Evolutionary conservation across 139 green algal genomes (phyloP), one percentile per base, ranked within the genome.

Genomic region (Picochlorum sp.): DNA sequence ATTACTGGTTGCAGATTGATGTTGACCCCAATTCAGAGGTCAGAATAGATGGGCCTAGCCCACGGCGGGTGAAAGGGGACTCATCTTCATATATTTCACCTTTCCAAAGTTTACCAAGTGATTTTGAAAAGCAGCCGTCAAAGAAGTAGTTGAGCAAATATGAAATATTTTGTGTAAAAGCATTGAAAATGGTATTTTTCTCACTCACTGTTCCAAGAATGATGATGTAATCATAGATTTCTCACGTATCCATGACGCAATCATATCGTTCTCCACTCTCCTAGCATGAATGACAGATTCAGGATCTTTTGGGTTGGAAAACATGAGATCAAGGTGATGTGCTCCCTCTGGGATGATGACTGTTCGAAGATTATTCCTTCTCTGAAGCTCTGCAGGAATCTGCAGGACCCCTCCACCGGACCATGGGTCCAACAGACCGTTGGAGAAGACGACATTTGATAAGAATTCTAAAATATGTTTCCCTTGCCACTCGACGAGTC

Each of bases 271-370:
- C 55, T 87, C 70, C 11, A 57, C 5, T 0, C 54, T 57, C 2
- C 81, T 62, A 2, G 78, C 78, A 10, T 67, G 2, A 18, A 31
- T 70, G 2, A 87, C 81, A 0, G 56, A 71, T 7, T 58, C 57
- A 2, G 81, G 79, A 62, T 87, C 81, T 9, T 66, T 8, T 10
- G 62, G 50, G 66, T 83, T 45, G 14, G 64, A 76, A 60, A 82
- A 84, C 69, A 80, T 81, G 26, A 68, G 34, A 57, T 81, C 73
- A 37, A 81, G 38, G 51, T 84, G 77, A 56, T 84, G 77, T 4
- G 77, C 79, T 45, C 81, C 81, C 44, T 83, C 72, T 9, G 76
- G 69, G 44, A 89, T 88, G 51, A 76, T 47, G 18, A 87, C 59
- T 16, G 78, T 71, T 54, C 15, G 8, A 7, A 54, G 47, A 23